Conservation (phyloP, 306 rosid genomes). For the Malus asiatica region DNA sequence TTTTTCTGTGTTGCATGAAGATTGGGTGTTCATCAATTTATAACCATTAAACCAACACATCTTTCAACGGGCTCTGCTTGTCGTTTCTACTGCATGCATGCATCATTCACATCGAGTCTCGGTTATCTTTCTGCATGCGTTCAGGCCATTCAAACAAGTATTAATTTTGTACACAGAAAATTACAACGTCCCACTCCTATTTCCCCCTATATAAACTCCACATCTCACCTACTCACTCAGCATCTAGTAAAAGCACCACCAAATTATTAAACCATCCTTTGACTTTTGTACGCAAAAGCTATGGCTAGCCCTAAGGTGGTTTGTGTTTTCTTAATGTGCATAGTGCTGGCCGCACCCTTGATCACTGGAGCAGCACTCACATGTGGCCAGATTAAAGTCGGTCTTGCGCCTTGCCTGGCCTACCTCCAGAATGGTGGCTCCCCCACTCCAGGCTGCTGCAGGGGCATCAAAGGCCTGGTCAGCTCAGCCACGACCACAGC, state of each 20-base stretch:
- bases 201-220: background rate
- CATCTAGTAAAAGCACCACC: background rate
- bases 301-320: slow-evolving; percentile 13
- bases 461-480: slow-evolving; percentile 1
- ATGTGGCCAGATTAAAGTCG: slow-evolving; percentile 7
- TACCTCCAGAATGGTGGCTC: slow-evolving; percentile 14
- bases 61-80: background rate
- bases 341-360: slow-evolving; percentile 1
- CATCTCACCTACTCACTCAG: background rate
- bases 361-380: slow-evolving; percentile 8
- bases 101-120: background rate
- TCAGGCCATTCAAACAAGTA: background rate
- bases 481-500: slow-evolving; percentile 6
- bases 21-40: background rate
- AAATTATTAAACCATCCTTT: background rate
- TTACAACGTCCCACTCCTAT: background rate
- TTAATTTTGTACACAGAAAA: background rate
- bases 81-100: background rate
- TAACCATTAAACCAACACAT: background rate
- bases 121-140: slow-evolving; percentile 2
- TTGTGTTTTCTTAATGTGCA: slow-evolving; percentile 10
- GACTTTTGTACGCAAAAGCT: background rate
- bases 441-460: background rate
- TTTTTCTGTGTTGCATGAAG: background rate
- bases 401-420: background rate